phyloP scores from a whole-genome alignment of 2,329 filamentous ascomycete species.

The Colletotrichum limetticola region DNA sequence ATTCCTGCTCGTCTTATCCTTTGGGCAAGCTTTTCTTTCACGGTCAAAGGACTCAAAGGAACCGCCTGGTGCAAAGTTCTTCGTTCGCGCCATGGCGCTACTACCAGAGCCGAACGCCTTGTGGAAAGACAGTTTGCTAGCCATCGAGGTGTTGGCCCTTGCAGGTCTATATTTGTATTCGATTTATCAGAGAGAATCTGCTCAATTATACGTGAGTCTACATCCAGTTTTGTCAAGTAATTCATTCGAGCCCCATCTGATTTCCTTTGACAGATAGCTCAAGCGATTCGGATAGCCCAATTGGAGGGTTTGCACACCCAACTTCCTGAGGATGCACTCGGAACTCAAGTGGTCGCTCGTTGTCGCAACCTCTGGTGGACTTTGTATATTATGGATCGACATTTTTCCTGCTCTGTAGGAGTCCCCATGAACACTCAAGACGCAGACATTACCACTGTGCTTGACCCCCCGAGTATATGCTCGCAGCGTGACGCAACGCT shows the following conservation, averaged over 20 bases:
- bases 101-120: slow-evolving; percentile 47
- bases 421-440: slow-evolving; percentile 51
- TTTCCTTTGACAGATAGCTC: slow-evolving; percentile 44
- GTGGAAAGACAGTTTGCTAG: slow-evolving; percentile 50
- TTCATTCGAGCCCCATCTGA: no score
- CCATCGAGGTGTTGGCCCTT: slow-evolving; percentile 49
- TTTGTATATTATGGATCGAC: slow-evolving; percentile 51
- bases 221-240: slow-evolving; percentile 26
- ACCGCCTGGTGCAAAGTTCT: slow-evolving; percentile 38
- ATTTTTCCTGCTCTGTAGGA: slow-evolving; percentile 51
- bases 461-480: slow-evolving; percentile 40
- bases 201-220: slow-evolving; percentile 40
- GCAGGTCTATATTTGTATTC: slow-evolving; percentile 50
- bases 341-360: slow-evolving; percentile 42
- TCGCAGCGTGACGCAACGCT: slow-evolving; percentile 44
- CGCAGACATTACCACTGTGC: slow-evolving; percentile 46
- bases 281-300: slow-evolving; percentile 53
- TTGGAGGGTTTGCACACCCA: slow-evolving; percentile 54
- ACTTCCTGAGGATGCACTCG: slow-evolving; percentile 49
- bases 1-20: no score
- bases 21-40: no score
- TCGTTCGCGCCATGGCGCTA: slow-evolving; percentile 47
- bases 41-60: no score
- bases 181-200: slow-evolving; percentile 47
- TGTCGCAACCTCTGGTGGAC: slow-evolving; percentile 55